Evolutionary conservation across 495 filamentous ascomycete species (phyloP), one percentile per base, ranked within the genome.

Genomic region (Lichenothelia convexa): DNA sequence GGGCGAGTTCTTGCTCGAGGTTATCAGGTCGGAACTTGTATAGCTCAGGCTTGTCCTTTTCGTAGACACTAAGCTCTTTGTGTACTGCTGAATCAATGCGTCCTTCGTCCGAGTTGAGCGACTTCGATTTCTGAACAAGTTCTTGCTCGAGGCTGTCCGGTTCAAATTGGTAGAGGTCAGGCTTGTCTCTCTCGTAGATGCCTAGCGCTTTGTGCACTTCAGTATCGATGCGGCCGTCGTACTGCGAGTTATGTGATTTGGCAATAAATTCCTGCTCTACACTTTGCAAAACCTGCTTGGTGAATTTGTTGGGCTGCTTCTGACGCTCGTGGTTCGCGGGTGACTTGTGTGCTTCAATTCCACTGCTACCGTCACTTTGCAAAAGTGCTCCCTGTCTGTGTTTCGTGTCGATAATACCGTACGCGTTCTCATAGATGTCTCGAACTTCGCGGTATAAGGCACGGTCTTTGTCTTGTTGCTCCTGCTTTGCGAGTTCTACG

Each of bases 381-480:
- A n/a, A n/a, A n/a, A n/a, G n/a, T n/a, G n/a, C n/a, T 12, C 27
- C 38, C 30, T 61, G 59, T 18, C 47, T 47, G 41, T 64, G 61
- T 15, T 53, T 43, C 4, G 42, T 43, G 43, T 62, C 59, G 37
- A 65, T 64, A 1, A 38, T 50, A 6, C 63, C 63, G 34, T 64
- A 67, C 18, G 34, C 36, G 13, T 61, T 48, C 45, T 67, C 63
- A 43, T 67, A 65, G 22, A 65, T 62, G 15, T 38, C 47, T 30
- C 53, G 51, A 18, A 67, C 44, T 33, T 62, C 57, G 21, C 48
- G 43, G n/a, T 56, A 42, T 13, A 67, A 47, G 9, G 43, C 45
- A 21, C 47, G 44, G 27, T 62, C 58, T 5, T 39, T 32, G 7
- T 45, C 44, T 19, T 47, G 31, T 35, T 48, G 38, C 41, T 42